Evolutionary conservation across 441 rosid genomes (phyloP), one percentile per base, ranked within the genome.

Genomic region (Geranium incanum): DNA sequence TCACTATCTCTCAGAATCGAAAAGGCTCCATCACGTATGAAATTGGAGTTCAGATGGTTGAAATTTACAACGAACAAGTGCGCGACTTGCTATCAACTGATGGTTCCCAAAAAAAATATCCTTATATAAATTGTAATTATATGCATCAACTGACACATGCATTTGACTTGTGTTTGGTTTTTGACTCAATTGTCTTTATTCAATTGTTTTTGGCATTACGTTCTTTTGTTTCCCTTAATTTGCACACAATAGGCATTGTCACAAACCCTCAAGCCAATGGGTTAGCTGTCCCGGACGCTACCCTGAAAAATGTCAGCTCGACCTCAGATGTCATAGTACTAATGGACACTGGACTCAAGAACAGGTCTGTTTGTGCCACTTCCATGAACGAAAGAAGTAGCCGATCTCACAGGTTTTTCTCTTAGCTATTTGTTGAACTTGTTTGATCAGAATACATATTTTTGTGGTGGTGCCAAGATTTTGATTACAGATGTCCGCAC

Each of bases 331-430:
- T 95, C 1, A 70, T 93, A 66, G 89, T 89, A 65, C 76, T 95
- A 74, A 95, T 95, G 97, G 83, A 82, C 57, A 72, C 88, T 71
- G 99, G 98, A 59, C 75, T 91, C 37, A 84, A 79, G 84, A 91
- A 95, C 77, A 87, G 98, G 77, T 87, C 97, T 33, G 92, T 93
- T 9, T 86, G 99, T 65, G 88, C 97, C 70, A 95, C 99, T 5
- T 93, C 97, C 48, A 80, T 95, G 71, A 93, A 95, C 73, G 97
- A 95, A 79, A 88, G 99, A 81, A 95, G 99, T 74, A 91, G 97
- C 74, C 87, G 99, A 71, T 95, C 99, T 15, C 95, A 89, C 78
- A 86, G 92, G 99, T 94, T 73, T 8, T 59, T 59, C 28, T 5
- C 6, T 59, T 21, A 6, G 1, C 57, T 12, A 48, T 48, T 13